phyloP scores from a whole-genome alignment of 2,329 filamentous ascomycete genomes.

The Coniochaeta sp. region DNA sequence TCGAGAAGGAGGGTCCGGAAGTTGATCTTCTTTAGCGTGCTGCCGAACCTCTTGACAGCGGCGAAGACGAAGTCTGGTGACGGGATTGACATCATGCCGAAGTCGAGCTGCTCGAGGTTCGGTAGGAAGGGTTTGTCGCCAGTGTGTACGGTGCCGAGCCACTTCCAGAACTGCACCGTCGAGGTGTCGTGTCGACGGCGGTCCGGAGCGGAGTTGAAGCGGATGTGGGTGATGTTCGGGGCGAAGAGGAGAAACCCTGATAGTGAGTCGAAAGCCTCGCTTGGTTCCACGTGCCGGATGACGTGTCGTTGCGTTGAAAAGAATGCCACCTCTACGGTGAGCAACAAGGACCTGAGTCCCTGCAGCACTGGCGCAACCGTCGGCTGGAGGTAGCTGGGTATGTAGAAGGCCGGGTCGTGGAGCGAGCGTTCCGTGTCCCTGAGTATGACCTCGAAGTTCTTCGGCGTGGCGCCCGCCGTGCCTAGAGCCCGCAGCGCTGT shows the following conservation, averaged over 20 bases:
- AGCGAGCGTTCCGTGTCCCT: constrained; percentile 22
- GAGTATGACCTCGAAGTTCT: constrained; percentile 42
- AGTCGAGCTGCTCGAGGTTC: neutral
- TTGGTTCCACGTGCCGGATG: neutral
- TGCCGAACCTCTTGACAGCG: neutral
- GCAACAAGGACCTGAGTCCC: constrained; percentile 37
- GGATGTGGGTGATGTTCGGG: constrained; percentile 40
- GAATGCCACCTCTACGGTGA: constrained; percentile 20
- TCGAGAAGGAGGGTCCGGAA: no score
- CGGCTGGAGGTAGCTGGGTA: constrained; percentile 31
- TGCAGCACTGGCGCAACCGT: constrained; percentile 32
- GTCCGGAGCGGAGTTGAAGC: constrained; percentile 42
- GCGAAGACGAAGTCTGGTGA: neutral
- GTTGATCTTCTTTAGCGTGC: neutral
- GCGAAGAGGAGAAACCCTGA: constrained; percentile 30
- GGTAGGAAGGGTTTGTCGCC: neutral
- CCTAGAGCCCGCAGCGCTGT: constrained; percentile 35
- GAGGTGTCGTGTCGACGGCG: constrained; percentile 8
- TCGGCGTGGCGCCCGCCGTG: constrained; percentile 26
- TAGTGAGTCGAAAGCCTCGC: neutral
- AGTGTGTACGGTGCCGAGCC: neutral
- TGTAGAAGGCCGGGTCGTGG: constrained; percentile 35
- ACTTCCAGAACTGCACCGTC: neutral
- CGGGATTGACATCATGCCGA: neutral
- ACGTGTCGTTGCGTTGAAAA: no score